A percentile compares a stretch with the other conserved stretches of the same genome.
These are phyloP conservation scores for Plasmodium coatneyi DNA, from an alignment of 169 alveolate species.

Conservation along the genomic window DNA sequence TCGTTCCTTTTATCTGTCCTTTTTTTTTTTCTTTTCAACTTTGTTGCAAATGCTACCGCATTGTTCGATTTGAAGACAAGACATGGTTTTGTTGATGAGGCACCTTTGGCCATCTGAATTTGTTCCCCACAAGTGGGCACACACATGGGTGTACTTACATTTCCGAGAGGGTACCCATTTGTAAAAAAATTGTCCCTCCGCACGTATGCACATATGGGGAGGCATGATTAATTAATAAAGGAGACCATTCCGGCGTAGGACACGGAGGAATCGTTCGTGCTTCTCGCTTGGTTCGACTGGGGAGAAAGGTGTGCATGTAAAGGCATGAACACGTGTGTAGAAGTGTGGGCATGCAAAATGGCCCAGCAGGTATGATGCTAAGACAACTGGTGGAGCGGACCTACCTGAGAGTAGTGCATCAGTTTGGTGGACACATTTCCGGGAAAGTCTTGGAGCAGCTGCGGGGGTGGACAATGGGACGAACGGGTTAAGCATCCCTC, in stretches of 20 bases:
- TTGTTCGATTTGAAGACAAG: neutral
- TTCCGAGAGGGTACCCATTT: neutral
- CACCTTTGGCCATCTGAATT: neutral
- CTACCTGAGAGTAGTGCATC: constrained; percentile 67
- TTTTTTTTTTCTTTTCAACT: neutral
- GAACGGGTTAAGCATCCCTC: neutral
- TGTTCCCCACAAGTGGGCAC: neutral
- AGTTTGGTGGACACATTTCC: constrained; percentile 40
- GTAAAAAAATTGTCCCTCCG: neutral
- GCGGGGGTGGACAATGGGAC: neutral
- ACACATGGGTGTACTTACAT: neutral
- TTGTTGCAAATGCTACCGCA: neutral
- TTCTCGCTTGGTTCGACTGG: constrained; percentile 86
- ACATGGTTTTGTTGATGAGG: neutral
- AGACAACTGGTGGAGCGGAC: neutral
- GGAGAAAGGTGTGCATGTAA: constrained; percentile 68
- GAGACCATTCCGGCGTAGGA: constrained; percentile 90
- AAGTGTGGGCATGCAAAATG: neutral
- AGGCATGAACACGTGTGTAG: neutral
- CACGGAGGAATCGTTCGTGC: constrained; percentile 87
- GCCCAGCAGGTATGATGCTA: neutral
- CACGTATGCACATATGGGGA: neutral
- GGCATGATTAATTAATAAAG: constrained; percentile 9
- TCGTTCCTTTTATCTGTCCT: neutral
- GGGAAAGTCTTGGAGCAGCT: constrained; percentile 31